Percentiles rank a stretch among this genome's conserved stretches.
Conservation (phyloP, 169 alveolate genomes). For the Perkinsus olseni region DNA sequence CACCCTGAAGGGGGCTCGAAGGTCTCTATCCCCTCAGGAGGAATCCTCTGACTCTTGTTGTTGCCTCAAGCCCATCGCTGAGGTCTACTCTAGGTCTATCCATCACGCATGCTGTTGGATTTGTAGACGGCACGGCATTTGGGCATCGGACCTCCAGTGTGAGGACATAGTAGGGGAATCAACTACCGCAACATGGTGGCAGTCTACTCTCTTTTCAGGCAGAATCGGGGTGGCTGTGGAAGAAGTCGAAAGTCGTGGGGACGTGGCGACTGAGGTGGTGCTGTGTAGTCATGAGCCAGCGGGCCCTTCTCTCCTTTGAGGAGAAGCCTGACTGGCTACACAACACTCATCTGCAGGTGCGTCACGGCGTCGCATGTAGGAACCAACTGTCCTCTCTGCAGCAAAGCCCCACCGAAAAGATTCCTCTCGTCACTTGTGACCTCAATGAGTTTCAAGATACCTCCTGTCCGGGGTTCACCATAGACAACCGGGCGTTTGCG, state of each 20-base stretch:
- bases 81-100: background rate
- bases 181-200: background rate
- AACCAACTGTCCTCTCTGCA: background rate
- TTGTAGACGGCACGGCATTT: background rate
- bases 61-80: background rate
- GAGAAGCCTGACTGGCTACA: background rate
- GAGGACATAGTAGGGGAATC: background rate
- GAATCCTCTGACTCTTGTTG: background rate
- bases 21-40: background rate
- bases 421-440: background rate
- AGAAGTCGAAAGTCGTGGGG: background rate
- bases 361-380: no score
- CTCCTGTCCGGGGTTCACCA: background rate
- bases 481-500: background rate
- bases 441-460: background rate
- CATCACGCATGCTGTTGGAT: background rate
- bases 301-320: background rate
- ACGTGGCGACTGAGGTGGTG: background rate
- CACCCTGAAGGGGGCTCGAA: background rate
- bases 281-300: background rate
- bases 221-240: background rate
- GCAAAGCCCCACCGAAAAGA: background rate
- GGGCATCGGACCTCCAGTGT: background rate
- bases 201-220: background rate
- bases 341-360: background rate